Base-by-base conservation (phyloP, 352 stramenopile species). In the Globisporangium iwayamae region DNA sequence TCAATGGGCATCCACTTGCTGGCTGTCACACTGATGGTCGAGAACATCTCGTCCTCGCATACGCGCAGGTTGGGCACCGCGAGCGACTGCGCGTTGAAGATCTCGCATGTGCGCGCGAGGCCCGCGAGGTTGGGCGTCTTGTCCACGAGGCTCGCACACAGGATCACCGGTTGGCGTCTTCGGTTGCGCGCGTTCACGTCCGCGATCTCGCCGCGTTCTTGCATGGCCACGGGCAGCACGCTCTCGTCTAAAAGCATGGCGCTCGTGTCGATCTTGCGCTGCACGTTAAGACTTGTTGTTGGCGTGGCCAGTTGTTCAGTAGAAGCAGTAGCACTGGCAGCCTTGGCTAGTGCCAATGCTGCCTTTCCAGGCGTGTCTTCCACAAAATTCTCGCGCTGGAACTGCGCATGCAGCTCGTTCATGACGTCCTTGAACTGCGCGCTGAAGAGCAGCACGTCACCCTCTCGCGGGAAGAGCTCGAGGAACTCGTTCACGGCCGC, bases 51-150 rank as follows among this genome's bases (percentile, higher is more conserved):
- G 73, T 98, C 96, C 47, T 96, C 83, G 14, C 70, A 80, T 38
- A 97, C 77, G 38, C 76, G 75, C 45, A 90, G 55, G 69, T 97
- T 96, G 0, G 93, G 90, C 30, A 99, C 81, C 1, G 98, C 74
- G 6, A 99, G 78, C 36, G 82, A 79, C 62, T 94, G 72, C 9
- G 90, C 89, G 54, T 95, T 93, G 75, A 99, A 98, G 30, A 99
- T 98, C 77, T 99, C 96, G 60, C 89, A 95, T 1, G 95, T 99
- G 47, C 96, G 80, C 47, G 93, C 92, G 7, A 99, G 76, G 4
- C 96, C 96, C 14, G 87, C 96, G 18, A 98, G 69, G 73, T 99
- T 99, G 13, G 96, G 93, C 38, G 98, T 76, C 75, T 98, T 99
- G 74, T 98, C 93, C 8, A 99, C 86, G 20, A 99, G 81, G 36